Percentiles rank a stretch among this genome's conserved stretches.
These are phyloP conservation scores for Ensete glaucum DNA, from an alignment of 176 grass and related monocot genomes.

Conservation along the genomic window DNA sequence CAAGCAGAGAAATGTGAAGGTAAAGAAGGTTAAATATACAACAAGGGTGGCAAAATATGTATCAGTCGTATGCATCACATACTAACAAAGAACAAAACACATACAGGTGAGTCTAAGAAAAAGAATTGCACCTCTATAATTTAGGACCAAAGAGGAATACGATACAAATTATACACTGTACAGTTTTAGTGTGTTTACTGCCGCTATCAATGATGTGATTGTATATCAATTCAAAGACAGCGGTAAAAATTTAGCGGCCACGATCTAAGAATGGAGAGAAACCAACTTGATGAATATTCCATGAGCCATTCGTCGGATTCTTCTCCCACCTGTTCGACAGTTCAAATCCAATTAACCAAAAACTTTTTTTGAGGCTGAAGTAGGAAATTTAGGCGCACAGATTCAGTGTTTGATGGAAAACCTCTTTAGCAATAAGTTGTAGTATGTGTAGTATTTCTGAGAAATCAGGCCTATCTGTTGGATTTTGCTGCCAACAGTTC, in stretches of 20 bases:
- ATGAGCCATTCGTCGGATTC: constrained; percentile 46
- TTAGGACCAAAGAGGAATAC: no score
- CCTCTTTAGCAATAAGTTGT: constrained; percentile 54
- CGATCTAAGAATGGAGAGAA: constrained; percentile 56
- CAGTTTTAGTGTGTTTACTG: no score
- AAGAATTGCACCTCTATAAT: no score
- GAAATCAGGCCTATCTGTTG: constrained; percentile 52
- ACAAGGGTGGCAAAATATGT: no score
- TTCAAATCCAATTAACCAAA: background rate
- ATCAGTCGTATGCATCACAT: no score
- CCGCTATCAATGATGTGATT: no score
- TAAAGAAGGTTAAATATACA: no score
- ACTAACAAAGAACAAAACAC: no score
- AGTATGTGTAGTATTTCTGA: constrained; percentile 53
- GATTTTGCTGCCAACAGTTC: constrained; percentile 67
- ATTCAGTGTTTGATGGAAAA: constrained; percentile 16
- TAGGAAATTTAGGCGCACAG: background rate
- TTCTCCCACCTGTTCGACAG: constrained; percentile 40
- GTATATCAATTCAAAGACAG: no score
- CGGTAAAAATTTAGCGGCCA: background rate
- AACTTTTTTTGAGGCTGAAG: background rate
- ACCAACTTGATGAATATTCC: constrained; percentile 51
- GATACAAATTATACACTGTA: no score
- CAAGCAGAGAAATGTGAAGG: no score
- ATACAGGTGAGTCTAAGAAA: no score